Evolutionary conservation across 2,329 filamentous ascomycete species (phyloP), one percentile per base, ranked within the genome.

Genomic region (Leptographium lundbergii): DNA sequence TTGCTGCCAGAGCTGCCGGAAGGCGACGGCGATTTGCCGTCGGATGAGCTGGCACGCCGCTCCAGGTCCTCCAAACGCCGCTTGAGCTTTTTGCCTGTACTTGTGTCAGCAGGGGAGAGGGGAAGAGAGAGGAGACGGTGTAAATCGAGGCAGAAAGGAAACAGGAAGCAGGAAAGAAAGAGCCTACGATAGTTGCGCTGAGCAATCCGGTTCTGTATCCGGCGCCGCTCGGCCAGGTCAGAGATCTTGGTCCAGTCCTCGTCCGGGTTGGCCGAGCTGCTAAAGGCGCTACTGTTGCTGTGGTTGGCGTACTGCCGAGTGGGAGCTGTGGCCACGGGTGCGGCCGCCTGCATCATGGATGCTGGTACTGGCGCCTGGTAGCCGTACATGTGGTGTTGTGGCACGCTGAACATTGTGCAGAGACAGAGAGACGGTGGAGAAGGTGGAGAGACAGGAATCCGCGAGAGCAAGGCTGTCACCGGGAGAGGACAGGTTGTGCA

Each of bases 221-320:
- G 84, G 68, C 91, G 81, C 69, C 94, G 86, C 76, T 97, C 92
- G 57, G 91, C 92, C 61, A 97, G 85, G 73, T 97, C 92, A 60
- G 92, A 95, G 71, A 97, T 96, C 83, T 96, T 95, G 70, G 92
- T 96, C 92, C 92, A 97, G 77, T 97, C 92, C 76, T 97, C 92
- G 69, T 96, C 91, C 59, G 92, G 89, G 72, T 95, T 95, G 67
- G 91, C 92, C 64, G 90, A 95, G 67, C 87, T 88, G 75, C 89
- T 95, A 78, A 95, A 96, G 66, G 92, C 92, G 75, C 90, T 96
- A 77, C 90, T 96, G 62, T 89, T 95, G 70, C 86, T 86, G 69
- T 90, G 85, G 64, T 76, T 80, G 48, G 83, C 79, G 67, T 87
- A 86, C 69, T 89, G 86, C 71, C 87, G 83, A 57, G 85, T 78